Base-by-base conservation (phyloP, 192 early-diverging fungal species). In the Coemansia sp. region DNA sequence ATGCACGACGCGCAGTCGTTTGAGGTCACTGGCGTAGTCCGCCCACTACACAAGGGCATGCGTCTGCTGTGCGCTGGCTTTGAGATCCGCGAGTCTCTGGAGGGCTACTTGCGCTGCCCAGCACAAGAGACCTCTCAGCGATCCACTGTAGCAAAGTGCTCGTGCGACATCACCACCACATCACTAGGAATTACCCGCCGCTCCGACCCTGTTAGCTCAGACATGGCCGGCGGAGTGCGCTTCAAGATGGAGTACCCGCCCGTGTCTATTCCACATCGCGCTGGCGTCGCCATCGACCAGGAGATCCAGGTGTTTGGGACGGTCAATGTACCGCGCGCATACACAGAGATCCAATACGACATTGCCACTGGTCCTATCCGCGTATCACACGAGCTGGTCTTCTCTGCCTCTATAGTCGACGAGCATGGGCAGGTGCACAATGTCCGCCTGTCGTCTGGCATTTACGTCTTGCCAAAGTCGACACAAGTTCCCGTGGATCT, bases 21-120 rank as follows among this genome's bases (percentile, higher is more conserved):
- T 18, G 44, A 38, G 12, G 58, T 76, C 13, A 55, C 56, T 11
- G 79, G 79, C 56, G 65, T 73, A 0, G 45, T 82, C 12, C 70
- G 79, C 6, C 79, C 79, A 6, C 67, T 73, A 49, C 40, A 52
- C 64, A 82, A 82, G 58, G 79, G 79, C 27, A 52, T 82, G 64
- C 71, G 79, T 11, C 40, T 82, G 62, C 69, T 82, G 50, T 67
- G 74, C 27, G 70, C 69, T 13, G 71, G 70, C 3, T 82, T 82
- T 59, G 73, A 82, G 32, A 55, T 82, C 39, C 74, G 73, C 64
- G 79, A 82, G 59, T 59, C 64, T 35, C 32, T 70, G 56, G 55
- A 61, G 10, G 74, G 73, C 4, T 68, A 74, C 52, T 70, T 75
- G 37, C 74, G 73, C 50, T 38, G 55, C 24, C 20, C n/a, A 16